Conservation (phyloP, 345 rosid species). For the Citrus medica region DNA sequence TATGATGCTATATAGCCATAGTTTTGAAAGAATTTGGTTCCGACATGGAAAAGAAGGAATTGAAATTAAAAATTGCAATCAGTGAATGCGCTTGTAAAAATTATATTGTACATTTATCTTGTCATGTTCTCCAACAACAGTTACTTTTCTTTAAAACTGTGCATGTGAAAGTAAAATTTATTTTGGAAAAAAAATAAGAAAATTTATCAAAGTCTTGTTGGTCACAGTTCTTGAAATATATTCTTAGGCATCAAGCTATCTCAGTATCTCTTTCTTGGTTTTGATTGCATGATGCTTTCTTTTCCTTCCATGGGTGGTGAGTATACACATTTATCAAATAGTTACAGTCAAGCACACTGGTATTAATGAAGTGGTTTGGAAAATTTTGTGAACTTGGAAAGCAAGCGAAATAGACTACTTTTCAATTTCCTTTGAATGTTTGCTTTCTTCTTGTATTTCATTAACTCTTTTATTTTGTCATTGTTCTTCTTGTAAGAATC, state of each 20-base stretch:
- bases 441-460: neutral
- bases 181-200: neutral
- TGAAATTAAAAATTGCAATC: neutral
- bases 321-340: neutral
- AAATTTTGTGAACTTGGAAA: neutral
- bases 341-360: neutral
- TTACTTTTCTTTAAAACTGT: neutral
- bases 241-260: neutral
- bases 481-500: neutral
- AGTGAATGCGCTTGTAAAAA: neutral
- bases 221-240: neutral
- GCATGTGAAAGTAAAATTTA: neutral
- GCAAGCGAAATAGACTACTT: neutral
- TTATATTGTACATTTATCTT: neutral
- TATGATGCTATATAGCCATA: neutral
- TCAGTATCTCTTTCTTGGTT: neutral
- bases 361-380: neutral
- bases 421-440: neutral
- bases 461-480: neutral
- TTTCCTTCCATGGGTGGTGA: neutral
- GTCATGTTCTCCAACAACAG: neutral
- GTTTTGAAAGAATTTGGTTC: neutral
- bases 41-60: neutral
- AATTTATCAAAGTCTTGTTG: neutral
- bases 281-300: neutral